A percentile compares a stretch with the other conserved stretches of the same genome.
phyloP scores from a whole-genome alignment of 768 basidiomycete genomes.

The Dentipellis fragilis region DNA sequence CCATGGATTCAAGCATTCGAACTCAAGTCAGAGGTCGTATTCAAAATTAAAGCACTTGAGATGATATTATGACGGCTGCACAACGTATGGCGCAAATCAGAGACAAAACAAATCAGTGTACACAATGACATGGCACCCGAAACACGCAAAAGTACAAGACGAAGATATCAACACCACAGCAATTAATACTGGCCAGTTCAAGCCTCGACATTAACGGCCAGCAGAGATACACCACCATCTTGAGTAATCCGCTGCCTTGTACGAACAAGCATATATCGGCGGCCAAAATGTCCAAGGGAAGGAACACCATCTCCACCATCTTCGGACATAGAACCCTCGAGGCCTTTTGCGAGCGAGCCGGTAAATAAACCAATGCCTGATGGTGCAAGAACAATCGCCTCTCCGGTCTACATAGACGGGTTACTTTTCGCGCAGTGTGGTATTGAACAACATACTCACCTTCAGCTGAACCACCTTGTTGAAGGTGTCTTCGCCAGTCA shows the following conservation, averaged over 20 bases:
- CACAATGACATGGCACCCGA: no score
- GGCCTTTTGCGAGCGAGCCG: conserved; percentile 5
- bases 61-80: no score
- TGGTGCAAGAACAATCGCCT: conserved; percentile 61
- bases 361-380: conserved; percentile 43
- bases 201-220: conserved; percentile 18
- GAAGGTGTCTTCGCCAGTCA: conserved; percentile 49
- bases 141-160: no score
- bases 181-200: no score
- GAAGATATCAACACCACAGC: no score
- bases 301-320: no score
- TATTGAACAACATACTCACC: conserved; percentile 25
- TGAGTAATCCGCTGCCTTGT: conserved; percentile 50
- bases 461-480: conserved; percentile 55
- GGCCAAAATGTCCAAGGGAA: conserved; percentile 39
- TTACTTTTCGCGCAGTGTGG: not conserved
- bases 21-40: no score
- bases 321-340: not conserved
- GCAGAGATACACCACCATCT: conserved; percentile 57
- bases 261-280: conserved; percentile 49
- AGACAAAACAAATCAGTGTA: no score
- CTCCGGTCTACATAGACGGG: conserved; percentile 42
- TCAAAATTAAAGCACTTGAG: no score
- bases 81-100: no score
- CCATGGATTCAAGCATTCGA: no score